Conservation (phyloP, 345 rosid species). For the Eucalyptus marginata region DNA sequence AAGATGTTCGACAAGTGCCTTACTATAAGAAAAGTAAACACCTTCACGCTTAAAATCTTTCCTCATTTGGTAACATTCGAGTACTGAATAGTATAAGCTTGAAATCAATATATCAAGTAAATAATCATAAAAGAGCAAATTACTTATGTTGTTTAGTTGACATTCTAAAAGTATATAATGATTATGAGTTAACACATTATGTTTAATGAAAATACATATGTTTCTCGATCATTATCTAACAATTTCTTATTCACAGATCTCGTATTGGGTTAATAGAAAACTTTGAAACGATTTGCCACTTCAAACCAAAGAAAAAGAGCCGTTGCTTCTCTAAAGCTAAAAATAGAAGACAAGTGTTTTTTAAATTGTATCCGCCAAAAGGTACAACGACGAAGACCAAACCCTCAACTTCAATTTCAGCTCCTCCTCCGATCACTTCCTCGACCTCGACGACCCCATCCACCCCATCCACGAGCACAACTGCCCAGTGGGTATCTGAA, state of each 20-base stretch:
- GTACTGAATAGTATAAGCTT: background rate
- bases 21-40: background rate
- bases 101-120: background rate
- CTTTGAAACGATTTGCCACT: background rate
- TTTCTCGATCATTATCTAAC: background rate
- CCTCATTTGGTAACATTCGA: background rate
- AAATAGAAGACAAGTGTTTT: background rate
- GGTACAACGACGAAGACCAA: background rate
- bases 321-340: background rate
- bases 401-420: background rate
- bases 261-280: background rate
- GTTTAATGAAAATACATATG: background rate
- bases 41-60: background rate
- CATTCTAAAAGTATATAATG: background rate
- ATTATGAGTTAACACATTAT: background rate
- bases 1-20: background rate
- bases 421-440: background rate
- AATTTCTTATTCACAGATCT: background rate
- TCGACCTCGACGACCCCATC: background rate
- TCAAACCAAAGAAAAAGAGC: background rate
- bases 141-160: background rate
- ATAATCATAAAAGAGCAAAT: too few relatives aligned
- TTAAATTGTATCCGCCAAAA: background rate
- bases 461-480: background rate
- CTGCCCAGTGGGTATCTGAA: background rate